Percentiles rank a stretch among this genome's conserved stretches.
Conservation (phyloP, 2,329 filamentous ascomycete species). For the Fulvia fulva region DNA sequence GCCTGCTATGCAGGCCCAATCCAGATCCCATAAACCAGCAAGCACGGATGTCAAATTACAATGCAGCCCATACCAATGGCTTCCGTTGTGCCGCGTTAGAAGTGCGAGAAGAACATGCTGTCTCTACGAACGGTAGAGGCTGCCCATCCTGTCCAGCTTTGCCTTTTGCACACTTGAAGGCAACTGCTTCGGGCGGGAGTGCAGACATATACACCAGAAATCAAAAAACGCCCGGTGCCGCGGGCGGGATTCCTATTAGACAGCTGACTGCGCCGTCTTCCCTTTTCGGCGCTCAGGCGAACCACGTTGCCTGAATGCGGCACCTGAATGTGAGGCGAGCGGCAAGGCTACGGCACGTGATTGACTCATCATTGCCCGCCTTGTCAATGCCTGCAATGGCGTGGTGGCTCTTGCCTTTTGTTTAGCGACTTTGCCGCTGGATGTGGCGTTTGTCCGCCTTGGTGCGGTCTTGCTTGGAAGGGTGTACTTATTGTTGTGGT, state of each 20-base stretch:
- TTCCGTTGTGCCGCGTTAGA: constrained; percentile 92
- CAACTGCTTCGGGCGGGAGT: constrained; percentile 17
- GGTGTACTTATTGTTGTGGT: neutral
- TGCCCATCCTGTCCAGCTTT: constrained; percentile 5
- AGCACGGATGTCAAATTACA: constrained; percentile 99
- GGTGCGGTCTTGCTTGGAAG: neutral
- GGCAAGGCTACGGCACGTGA: constrained; percentile 4
- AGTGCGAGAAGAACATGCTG: constrained; percentile 72
- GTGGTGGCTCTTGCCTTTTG: neutral
- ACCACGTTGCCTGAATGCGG: constrained; percentile 3
- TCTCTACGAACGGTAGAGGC: constrained; percentile 26
- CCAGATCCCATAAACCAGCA: constrained; percentile 1
- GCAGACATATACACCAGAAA: constrained; percentile 16
- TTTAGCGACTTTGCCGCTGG: neutral
- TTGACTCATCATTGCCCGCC: constrained; percentile 5
- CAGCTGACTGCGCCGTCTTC: neutral
- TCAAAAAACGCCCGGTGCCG: neutral
- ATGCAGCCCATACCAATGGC: constrained; percentile 73
- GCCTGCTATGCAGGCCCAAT: neutral
- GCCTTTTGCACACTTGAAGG: neutral
- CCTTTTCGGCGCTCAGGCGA: neutral
- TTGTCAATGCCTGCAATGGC: constrained; percentile 2
- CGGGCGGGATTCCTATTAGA: neutral
- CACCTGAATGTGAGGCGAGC: constrained; percentile 3
- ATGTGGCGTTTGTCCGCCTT: neutral